Base-by-base conservation (phyloP, 805 yeast genomes). In the Saturnispora besseyi region DNA sequence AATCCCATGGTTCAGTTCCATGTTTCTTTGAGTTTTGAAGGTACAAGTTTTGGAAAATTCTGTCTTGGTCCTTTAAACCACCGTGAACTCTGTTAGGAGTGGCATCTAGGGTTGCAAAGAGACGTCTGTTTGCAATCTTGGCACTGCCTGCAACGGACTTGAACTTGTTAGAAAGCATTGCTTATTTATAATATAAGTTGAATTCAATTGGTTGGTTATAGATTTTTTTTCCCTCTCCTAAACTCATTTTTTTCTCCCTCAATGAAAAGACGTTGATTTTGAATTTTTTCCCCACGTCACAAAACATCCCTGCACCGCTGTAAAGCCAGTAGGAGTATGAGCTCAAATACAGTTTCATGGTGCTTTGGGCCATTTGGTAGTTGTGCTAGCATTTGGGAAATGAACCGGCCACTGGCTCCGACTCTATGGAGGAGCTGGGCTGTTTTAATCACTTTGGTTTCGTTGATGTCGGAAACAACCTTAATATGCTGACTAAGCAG, bases 21-120 rank as follows among this genome's bases (percentile, higher is more conserved):
- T 83, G 84, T 54, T 74, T 78, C 50, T 81, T 82, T 12, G 67
- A 63, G 46, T 63, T 64, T 48, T 60, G 60, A 49, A 64, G 50
- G 68, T 87, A 85, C 46, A 87, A 74, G 68, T 87, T 87, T 69
- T 87, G 96, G 69, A 87, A 87, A 58, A 87, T 87, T 60, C 96
- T 79, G 70, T 87, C 96, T 65, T 77, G 81, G 69, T 87, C 96
- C 58, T 76, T 75, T 56, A 87, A 75, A 11, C 90, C 91, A 31
- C 95, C 95, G 61, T 77, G 76, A 38, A 73, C 62, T 59, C 82
- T 63, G 62, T 76, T 73, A 36, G 81, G 80, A 45, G 68, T 74
- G 32, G 75, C 74, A 45, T 67, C 72, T 38, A 78, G 67, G 26
- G 81, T 79, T 15, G 70, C 69, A 54, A 65, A 59, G 7, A 52